Evolutionary conservation across 495 filamentous ascomycete genomes (phyloP), one percentile per base, ranked within the genome.

Genomic region (Penicillium nucicola): DNA sequence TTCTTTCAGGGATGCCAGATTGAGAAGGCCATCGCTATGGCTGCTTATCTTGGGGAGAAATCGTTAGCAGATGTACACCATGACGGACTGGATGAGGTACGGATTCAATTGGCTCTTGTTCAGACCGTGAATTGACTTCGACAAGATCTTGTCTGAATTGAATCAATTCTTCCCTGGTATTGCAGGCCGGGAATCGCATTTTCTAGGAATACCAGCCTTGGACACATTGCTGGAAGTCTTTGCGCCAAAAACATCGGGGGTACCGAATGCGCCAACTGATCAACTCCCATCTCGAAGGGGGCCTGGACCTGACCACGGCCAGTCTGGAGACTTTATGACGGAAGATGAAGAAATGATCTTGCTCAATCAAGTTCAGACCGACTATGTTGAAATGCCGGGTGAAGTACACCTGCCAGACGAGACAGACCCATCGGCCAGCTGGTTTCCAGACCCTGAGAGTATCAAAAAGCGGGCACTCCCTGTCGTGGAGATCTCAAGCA

Each of bases 41-140:
- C 70, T 44, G 67, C 69, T 31, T 65, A 56, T 48, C 65, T 75
- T 18, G 90, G 90, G 25, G 77, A 76, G 47, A 77, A 77, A 48
- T 61, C 92, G 60, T 68, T 95, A 33, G 67, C 59, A 18, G 85
- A 89, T 58, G 75, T 89, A 40, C 76, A 83, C 52, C 81, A 83
- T 63, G 79, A 78, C 49, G 70, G 74, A 43, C 69, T 92, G 44
- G 77, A 84, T 61, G 78, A 86, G 77, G 87, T 89, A 72, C 36
- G 80, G n/a, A n/a, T n/a, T 56, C 31, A 32, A n/a, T n/a, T 4
- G 28, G 30, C 37, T 43, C 12, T 48, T 23, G 14, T 17, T 14
- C n/a, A 2, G 11, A 44, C 31, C 23, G 42, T 61, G 33, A 59
- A 9, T 14, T 38, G 36, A 48, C 25, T 20, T 7, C n/a, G 33